phyloP scores from a whole-genome alignment of 306 rosid species.

The Trifolium dubium region DNA sequence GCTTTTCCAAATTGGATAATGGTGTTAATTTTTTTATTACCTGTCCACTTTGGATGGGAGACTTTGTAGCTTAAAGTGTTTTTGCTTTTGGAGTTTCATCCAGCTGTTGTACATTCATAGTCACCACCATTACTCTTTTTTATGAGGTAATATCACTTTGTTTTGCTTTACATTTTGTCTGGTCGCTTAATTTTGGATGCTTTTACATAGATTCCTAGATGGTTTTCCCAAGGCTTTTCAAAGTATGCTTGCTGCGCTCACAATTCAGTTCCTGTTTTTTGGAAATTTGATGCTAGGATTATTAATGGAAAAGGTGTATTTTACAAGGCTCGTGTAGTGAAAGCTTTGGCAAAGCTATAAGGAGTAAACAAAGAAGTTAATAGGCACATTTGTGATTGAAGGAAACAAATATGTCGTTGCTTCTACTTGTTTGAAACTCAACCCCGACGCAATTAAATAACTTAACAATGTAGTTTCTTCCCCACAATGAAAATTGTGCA shows the following conservation, averaged over 20 bases:
- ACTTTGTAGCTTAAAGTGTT: constrained; percentile 50
- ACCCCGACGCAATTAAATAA: constrained; percentile 8
- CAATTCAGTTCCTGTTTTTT: constrained; percentile 23
- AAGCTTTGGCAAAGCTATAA: constrained; percentile 26
- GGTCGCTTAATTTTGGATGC: constrained; percentile 9
- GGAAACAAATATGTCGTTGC: constrained; percentile 22
- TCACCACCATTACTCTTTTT: constrained; percentile 47
- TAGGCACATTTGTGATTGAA: background rate
- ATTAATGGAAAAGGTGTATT: constrained; percentile 23
- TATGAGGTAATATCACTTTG: constrained; percentile 57
- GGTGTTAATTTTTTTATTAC: constrained; percentile 41
- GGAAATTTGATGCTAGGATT: constrained; percentile 27
- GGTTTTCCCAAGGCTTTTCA: constrained; percentile 30
- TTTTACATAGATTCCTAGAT: constrained; percentile 31
- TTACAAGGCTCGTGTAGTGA: constrained; percentile 13
- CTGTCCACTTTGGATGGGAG: constrained; percentile 49
- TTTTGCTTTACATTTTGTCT: constrained; percentile 35
- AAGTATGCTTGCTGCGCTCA: constrained; percentile 12
- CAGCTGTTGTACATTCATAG: constrained; percentile 48
- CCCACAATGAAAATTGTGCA: constrained; percentile 23
- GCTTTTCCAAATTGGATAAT: constrained; percentile 47
- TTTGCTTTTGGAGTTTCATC: constrained; percentile 53
- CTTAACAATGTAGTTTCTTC: constrained; percentile 23
- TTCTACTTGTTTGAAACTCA: constrained; percentile 27
- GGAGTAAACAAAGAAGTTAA: constrained; percentile 33